Evolutionary conservation across 768 basidiomycete species (phyloP), one percentile per base, ranked within the genome.

Genomic region (Xerocomellus amylosporus): DNA sequence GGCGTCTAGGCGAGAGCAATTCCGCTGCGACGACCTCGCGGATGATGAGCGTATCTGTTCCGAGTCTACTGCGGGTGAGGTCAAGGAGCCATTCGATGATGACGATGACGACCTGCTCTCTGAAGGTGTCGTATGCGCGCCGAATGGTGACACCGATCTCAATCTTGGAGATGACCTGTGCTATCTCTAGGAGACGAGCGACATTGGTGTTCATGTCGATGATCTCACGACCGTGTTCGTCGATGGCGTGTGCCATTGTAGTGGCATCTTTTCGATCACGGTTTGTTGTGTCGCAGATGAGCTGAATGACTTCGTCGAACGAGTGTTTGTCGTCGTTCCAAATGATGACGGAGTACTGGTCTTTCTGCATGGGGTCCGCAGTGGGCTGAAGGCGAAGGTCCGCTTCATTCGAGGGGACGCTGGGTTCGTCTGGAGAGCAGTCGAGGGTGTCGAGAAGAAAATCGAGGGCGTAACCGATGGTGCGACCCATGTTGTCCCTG

Each of bases 251-350:
- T 0, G 81, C 82, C 37, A 85, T 70, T 1, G 74, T 78, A 0
- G 72, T 62, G 0, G 89, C 88, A 28, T 87, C 84, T 37, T 83
- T 83, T 20, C 73, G 71, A 9, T 82, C 71, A 20, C 80, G 78
- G 17, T 69, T 72, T 1, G 77, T 79, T 15, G 72, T 70, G 42
- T 88, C 88, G 53, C 78, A 76, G 7, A 91, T 72, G 39, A 93
- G 79, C 56, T 83, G 80, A 58, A 87, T 87, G 50, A 97, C 86
- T 64, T 98, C 93, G 47, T 88, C 86, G 63, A 87, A 89, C 0
- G 92, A 93, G 71, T 98, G 97, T 62, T 95, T 96, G 71, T 99
- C 97, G 70, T 97, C 95, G 73, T 95, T 94, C 94, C 94, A 98
- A 5, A 98, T 72, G 26, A 96, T 77, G 53, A 98, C 79, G 41